Evolutionary conservation across 768 basidiomycete genomes (phyloP), one percentile per base, ranked within the genome.

Genomic region (Myochromella boudieri): DNA sequence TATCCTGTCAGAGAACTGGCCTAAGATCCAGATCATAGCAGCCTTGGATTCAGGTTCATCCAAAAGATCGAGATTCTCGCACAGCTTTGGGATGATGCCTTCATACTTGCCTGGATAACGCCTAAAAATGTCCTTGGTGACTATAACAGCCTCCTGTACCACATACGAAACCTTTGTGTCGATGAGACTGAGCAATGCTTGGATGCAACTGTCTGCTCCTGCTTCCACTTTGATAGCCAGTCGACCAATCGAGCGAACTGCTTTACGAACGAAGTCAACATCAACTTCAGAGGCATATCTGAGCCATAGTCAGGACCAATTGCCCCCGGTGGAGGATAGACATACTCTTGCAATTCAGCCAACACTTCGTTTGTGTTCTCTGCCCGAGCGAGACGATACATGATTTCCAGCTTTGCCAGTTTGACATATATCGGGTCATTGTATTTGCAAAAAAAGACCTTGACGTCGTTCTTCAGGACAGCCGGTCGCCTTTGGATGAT

Each of bases 391-490:
- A 99, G 76, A 8, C 97, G 85, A 67, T 98, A 98, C 91, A 99
- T 98, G 60, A 98, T 97, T 67, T 98, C 97, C 42, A 99, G 75
- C 59, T 99, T 98, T 40, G 95, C 95, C 24, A 99, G 77, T 65
- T 99, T 98, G 64, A 98, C 92, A 64, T 98, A 99, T 56, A 98
- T 97, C 2, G 97, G 97, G 60, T 98, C 97, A 64, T 98, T 98
- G 67, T 98, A 99, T 68, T 99, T 98, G 87, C 94, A 97, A 70
- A 99, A 99, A 71, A 99, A 98, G 11, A 97, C 95, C 59, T 93
- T 93, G 60, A 99, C 95, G 62, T 98, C 97, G 68, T 97, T 97
- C 68, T 90, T 90, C 32, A 99, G 73, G 25, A 99, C 91, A 10
- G 84, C 68, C 3, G 97, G 94, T 24, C 97, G 80, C 38, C 95